Evolutionary conservation across 768 basidiomycete species (phyloP).

Genomic region (Amanita rubescens): DNA sequence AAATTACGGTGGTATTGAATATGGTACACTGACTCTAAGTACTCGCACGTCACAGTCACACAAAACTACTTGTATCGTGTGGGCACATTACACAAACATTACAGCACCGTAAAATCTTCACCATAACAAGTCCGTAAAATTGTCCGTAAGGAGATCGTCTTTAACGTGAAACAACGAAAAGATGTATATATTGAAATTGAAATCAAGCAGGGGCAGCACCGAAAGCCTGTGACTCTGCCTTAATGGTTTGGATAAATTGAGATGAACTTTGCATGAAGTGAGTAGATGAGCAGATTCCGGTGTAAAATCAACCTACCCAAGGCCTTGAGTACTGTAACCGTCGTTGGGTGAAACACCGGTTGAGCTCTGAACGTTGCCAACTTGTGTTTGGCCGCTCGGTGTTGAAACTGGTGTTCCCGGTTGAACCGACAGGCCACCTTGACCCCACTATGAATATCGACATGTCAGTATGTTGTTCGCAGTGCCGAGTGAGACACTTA

Average conservation of each 20-base stretch:
- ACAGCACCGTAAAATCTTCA: background rate
- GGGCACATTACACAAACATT: background rate
- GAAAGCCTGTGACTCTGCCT: constrained; percentile 27
- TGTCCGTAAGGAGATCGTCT: too few species aligned
- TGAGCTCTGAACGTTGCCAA: constrained; percentile 21
- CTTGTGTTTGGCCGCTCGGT: constrained; percentile 23
- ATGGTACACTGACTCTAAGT: too few species aligned
- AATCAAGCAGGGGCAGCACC: constrained; percentile 15
- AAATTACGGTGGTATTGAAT: too few species aligned
- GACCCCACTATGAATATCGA: constrained; percentile 45
- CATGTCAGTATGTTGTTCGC: constrained; percentile 11
- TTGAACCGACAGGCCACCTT: constrained; percentile 38
- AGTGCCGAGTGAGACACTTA: constrained; percentile 7
- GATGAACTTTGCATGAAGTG: constrained; percentile 17
- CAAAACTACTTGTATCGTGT: background rate
- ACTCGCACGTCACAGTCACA: constrained; percentile 1
- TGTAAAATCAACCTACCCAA: constrained; percentile 25
- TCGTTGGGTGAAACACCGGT: constrained; percentile 58
- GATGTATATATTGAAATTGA: background rate
- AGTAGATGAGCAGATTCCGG: background rate
- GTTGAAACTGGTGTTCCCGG: constrained; percentile 40
- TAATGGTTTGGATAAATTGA: constrained; percentile 23
- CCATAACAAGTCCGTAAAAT: background rate
- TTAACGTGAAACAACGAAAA: background rate
- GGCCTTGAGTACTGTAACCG: constrained; percentile 44